These are phyloP conservation scores for Alternaria burnsii DNA, from an alignment of 2,329 filamentous ascomycete genomes.

Conservation along the genomic window DNA sequence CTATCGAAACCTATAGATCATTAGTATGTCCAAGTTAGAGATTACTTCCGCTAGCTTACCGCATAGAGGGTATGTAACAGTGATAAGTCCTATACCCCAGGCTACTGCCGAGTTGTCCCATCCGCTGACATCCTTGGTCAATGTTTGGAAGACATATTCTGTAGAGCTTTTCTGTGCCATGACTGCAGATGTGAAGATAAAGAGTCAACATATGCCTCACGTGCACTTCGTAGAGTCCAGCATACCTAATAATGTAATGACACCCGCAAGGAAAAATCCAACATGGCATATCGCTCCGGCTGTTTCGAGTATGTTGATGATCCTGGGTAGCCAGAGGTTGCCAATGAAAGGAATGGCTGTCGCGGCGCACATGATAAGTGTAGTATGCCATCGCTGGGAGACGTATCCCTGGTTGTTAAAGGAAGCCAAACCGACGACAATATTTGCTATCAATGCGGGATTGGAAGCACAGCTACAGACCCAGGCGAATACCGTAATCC, in stretches of 20 bases:
- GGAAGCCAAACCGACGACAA: conserved; percentile 24
- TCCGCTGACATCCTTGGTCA: conserved; percentile 53
- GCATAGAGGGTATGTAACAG: conserved; percentile 31
- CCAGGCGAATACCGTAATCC: conserved; percentile 54
- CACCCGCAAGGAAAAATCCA: conserved; percentile 58
- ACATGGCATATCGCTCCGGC: conserved; percentile 57
- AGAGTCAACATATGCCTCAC: background rate
- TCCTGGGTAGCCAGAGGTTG: conserved; percentile 55
- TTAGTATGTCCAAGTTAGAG: background rate
- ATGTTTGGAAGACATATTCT: conserved; percentile 56
- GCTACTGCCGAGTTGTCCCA: conserved; percentile 57
- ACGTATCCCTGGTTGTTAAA: conserved; percentile 50
- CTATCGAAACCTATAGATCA: conserved; percentile 55
- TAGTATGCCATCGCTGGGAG: conserved; percentile 55
- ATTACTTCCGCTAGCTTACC: background rate
- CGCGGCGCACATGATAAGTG: conserved; percentile 56
- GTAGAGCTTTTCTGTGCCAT: conserved; percentile 51
- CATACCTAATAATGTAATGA: conserved; percentile 52
- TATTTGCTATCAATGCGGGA: conserved; percentile 34
- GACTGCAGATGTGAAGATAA: conserved; percentile 19
- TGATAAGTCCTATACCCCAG: conserved; percentile 50
- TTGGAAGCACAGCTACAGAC: conserved; percentile 40
- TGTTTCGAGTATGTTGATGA: conserved; percentile 57
- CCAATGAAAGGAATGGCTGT: conserved; percentile 48
- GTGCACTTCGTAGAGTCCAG: background rate